Base-by-base conservation (phyloP, 495 filamentous ascomycete species). In the Tuber borchii region DNA sequence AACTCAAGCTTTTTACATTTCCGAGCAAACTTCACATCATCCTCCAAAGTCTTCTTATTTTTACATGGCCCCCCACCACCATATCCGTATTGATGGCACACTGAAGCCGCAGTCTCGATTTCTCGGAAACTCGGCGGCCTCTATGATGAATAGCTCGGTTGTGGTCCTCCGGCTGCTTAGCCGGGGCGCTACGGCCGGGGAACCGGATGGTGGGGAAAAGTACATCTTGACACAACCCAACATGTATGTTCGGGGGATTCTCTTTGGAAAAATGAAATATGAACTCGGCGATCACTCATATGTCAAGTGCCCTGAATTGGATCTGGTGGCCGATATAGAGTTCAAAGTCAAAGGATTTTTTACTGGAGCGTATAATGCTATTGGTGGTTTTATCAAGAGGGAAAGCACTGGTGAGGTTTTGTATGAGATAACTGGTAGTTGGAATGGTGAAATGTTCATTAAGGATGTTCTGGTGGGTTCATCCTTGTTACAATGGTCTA, bases 261-360 rank as follows among this genome's bases (percentile, higher is more conserved):
- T 99, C 19, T 97, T 99, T 81, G 95, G 95, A 34, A 98, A 97
- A 85, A 98, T 99, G 95, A 97, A 97, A 84, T 99, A 98, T 85
- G 95, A 99, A 85, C 88, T 99, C 31, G 95, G 95, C 51, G 95
- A 99, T 83, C 94, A 97, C 85, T 96, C 94, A 85, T 93, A 91
- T 79, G 92, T 98, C n/a, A 88, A 90, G 76, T 99, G 95, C 84
- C 92, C 95, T 2, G 96, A 98, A 83, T 86, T 91, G 40, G 90
- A 92, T 65, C 86, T 98, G 20, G 87, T 89, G n/a, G 94, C 94
- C 76, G 95, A 98, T 83, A 90, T 99, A 75, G 95, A 99, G 78
- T 99, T 99, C 86, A 99, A 98, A 84, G 95, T 92, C 44, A 99
- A 99, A 84, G 96, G 96, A 8, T 99, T 96, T 86, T 95, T 98